These are phyloP conservation scores for Lophiostoma macrostomum DNA, from an alignment of 495 filamentous ascomycete genomes.

Conservation along the genomic window DNA sequence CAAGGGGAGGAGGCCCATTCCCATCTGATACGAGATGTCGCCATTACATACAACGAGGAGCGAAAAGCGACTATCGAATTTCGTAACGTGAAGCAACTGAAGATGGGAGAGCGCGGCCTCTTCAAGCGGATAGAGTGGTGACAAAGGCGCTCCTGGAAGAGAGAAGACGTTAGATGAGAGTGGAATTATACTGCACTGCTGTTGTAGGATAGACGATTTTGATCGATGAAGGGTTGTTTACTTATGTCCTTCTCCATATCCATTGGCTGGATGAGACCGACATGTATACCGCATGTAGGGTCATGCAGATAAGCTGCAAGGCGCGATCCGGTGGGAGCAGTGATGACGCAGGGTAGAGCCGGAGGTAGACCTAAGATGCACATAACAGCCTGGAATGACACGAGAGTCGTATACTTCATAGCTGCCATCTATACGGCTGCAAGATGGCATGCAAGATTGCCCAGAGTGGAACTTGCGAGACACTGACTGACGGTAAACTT, in stretches of 20 bases:
- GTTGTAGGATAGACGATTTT: too few species aligned
- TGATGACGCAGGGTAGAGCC: slow-evolving; percentile 4
- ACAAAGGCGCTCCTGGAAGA: background rate
- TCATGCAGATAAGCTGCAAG: slow-evolving; percentile 24
- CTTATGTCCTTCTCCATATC: background rate
- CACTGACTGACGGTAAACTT: background rate
- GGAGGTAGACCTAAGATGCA: background rate
- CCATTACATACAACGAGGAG: slow-evolving; percentile 13
- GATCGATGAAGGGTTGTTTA: too few species aligned
- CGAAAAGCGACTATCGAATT: slow-evolving; percentile 7
- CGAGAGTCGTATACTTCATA: background rate
- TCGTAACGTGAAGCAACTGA: slow-evolving; percentile 5
- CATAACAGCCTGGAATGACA: background rate
- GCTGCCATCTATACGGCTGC: background rate
- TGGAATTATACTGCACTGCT: too few species aligned
- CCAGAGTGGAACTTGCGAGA: background rate
- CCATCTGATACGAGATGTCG: slow-evolving; percentile 3
- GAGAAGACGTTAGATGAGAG: background rate
- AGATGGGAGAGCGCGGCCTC: slow-evolving; percentile 6
- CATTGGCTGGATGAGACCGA: background rate
- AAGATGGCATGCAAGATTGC: background rate
- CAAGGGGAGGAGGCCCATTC: background rate
- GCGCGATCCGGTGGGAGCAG: slow-evolving; percentile 2
- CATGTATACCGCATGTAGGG: background rate
- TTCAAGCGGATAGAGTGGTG: slow-evolving; percentile 16